Conservation (phyloP, 148 eudicot genomes). For the Tetragonia tetragonoides region DNA sequence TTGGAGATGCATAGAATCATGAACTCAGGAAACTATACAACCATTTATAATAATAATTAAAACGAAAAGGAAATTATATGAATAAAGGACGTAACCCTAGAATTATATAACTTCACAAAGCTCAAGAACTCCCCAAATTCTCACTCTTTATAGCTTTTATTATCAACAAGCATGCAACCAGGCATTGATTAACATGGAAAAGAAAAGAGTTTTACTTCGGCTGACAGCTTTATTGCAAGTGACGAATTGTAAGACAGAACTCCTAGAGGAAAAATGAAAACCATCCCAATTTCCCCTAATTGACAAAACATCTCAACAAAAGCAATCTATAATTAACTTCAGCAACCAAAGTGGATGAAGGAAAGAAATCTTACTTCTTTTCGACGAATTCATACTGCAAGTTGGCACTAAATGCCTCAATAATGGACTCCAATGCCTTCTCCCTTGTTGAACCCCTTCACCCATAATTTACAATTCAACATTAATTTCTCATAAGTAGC, state of each 20-base stretch:
- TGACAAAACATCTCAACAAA: background rate
- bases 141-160: background rate
- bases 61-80: too few relatives aligned
- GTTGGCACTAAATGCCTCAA: constrained; percentile 61
- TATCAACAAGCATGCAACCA: background rate
- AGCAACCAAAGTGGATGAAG: background rate
- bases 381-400: constrained; percentile 80
- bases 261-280: background rate
- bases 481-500: background rate
- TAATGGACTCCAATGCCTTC: constrained; percentile 66
- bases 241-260: background rate
- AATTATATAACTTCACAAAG: background rate
- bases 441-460: constrained; percentile 81
- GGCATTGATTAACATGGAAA: background rate
- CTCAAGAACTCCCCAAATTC: background rate
- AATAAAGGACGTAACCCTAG: too few relatives aligned
- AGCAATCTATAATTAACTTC: background rate
- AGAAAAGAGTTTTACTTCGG: background rate
- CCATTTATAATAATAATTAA: too few relatives aligned
- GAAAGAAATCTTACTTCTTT: constrained; percentile 58
- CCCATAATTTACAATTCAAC: background rate
- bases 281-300: too few relatives aligned
- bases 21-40: background rate
- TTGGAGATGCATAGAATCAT: background rate
- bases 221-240: background rate